Percentiles rank a stretch among this genome's conserved stretches.
phyloP scores from a whole-genome alignment of 768 basidiomycete species.

The Lenzites betulinus region DNA sequence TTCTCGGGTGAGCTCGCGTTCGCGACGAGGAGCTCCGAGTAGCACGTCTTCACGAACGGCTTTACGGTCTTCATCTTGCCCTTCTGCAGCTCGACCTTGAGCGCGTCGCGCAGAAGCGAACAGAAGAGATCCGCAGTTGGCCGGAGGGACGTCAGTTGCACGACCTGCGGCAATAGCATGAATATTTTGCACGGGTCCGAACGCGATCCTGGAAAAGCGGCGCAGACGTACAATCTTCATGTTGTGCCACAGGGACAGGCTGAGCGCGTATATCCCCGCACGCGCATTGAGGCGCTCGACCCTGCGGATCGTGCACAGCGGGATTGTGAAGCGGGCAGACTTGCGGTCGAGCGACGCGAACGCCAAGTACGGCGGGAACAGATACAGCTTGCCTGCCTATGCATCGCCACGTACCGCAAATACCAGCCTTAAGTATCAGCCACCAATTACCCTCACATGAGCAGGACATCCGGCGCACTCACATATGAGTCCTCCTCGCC shows the following conservation, averaged over 20 bases:
- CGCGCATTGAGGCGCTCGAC: conserved; percentile 94
- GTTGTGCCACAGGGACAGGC: conserved; percentile 91
- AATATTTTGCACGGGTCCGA: neutral
- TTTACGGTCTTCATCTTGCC: conserved; percentile 95
- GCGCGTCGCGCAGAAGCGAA: conserved; percentile 79
- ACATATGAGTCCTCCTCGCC: conserved; percentile 94
- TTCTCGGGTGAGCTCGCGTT: conserved; percentile 42
- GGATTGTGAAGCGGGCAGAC: conserved; percentile 88
- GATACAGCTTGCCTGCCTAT: conserved; percentile 87
- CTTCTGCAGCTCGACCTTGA: conserved; percentile 86
- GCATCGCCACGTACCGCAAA: neutral
- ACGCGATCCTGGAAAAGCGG: neutral
- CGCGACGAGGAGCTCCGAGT: conserved; percentile 83
- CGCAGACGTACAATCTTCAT: conserved; percentile 72
- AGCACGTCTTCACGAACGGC: conserved; percentile 87
- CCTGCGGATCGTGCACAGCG: conserved; percentile 87
- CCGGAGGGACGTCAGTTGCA: conserved; percentile 91
- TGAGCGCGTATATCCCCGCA: conserved; percentile 95
- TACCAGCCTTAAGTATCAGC: neutral
- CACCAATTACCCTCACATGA: neutral
- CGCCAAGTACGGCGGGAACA: conserved; percentile 87
- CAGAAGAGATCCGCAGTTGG: conserved; percentile 96
- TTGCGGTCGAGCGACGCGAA: conserved; percentile 92
- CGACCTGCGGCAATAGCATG: conserved; percentile 54
- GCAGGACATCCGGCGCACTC: conserved; percentile 38